Base-by-base conservation (phyloP, 2,329 filamentous ascomycete genomes). In the Paraphaeosphaeria sporulosa region DNA sequence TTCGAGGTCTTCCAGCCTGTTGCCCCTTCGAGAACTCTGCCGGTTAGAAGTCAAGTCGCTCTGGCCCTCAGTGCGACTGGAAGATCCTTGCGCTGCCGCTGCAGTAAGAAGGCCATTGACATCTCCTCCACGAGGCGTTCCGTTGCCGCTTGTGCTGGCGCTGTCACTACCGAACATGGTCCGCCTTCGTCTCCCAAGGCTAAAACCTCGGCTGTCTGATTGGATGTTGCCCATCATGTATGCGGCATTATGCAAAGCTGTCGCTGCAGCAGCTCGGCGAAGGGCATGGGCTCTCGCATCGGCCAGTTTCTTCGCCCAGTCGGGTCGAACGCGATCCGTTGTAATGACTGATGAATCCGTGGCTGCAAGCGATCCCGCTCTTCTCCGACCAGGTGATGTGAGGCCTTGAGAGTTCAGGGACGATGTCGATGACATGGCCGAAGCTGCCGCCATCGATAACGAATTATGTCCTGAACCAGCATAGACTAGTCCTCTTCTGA, bases 211-310 rank as follows among this genome's bases (percentile, higher is more conserved):
- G 23, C 80, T 78, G 49, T 86, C 84, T 12, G 75, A 69, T 46
- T 75, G 78, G n/a, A 80, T 73, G 25, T 82, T 81, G 9, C 89
- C 89, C 82, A 97, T 92, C 54, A 98, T 82, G 74, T 98, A 98
- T 0, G 95, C 95, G 5, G 95, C 95, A 30, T 95, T 96, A 69
- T 99, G 95, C 4, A 98, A 81, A 17, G 95, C 94, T 0, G 95
- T 98, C 0, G 95, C 95, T 0, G 95, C 95, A 0, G 95, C 95
- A 25, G 95, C 92, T 65, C 95, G 85, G 60, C 95, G 86, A 5
- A 95, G 88, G 64, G 93, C 90, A 74, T 97, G 93, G 6, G 92
- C 89, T 56, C 93, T 88, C 58, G 94, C 94, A 68, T 91, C 87
- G 13, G 91, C 88, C 54, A 99, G 83, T 76, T 98, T 99, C 59